Conservation (phyloP, 345 rosid species). For the Euphorbia tirucalli region DNA sequence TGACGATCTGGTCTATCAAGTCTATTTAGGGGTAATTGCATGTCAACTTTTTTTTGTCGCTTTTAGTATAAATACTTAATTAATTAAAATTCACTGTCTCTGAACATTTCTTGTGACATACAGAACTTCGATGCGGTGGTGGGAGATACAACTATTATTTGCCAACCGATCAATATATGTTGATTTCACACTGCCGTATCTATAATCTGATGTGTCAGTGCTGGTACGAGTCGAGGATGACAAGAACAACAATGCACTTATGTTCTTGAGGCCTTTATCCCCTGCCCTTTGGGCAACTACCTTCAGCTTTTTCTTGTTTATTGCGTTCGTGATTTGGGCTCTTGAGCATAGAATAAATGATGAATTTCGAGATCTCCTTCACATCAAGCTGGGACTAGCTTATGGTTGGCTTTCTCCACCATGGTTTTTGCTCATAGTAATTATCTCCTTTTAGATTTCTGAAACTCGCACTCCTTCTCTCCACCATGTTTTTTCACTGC, state of each 20-base stretch:
- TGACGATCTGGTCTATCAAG: constrained; percentile 11
- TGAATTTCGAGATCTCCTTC: constrained; percentile 5
- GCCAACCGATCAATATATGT: constrained; percentile 22
- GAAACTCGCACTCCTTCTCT: no score
- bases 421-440: constrained; percentile 27
- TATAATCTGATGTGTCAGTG: background rate
- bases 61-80: no score
- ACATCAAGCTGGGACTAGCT: constrained; percentile 54
- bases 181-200: constrained; percentile 49
- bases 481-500: no score
- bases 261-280: constrained; percentile 67
- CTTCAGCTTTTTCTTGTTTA: constrained; percentile 43
- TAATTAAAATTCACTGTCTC: no score
- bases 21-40: background rate
- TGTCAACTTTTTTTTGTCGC: background rate
- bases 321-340: constrained; percentile 9
- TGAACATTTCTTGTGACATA: background rate
- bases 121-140: constrained; percentile 17
- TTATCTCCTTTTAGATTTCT: no score
- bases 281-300: constrained; percentile 54
- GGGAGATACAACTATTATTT: constrained; percentile 15
- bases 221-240: background rate
- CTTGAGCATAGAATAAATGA: constrained; percentile 14
- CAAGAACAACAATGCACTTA: constrained; percentile 31
- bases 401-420: no score